Evolutionary conservation across 495 filamentous ascomycete genomes (phyloP).

Genomic region (Aspergillus funiculosus): DNA sequence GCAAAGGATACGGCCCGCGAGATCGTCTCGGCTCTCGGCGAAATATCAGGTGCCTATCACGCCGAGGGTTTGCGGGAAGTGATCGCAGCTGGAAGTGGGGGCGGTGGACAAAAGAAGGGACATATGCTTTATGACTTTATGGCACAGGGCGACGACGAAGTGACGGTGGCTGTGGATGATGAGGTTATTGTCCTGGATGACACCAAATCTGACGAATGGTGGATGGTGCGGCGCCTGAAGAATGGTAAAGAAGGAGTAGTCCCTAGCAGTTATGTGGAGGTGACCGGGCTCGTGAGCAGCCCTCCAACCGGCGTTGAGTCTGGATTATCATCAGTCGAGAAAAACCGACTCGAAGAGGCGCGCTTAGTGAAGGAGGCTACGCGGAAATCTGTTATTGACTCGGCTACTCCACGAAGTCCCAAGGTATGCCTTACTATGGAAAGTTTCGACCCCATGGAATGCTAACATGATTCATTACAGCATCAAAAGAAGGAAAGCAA

Average conservation of each 20-base stretch:
- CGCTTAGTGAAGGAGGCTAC: constrained; percentile 70
- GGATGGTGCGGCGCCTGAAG: constrained; percentile 85
- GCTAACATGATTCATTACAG: constrained; percentile 51
- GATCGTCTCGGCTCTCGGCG: constrained; percentile 80
- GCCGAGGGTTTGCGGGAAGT: constrained; percentile 85
- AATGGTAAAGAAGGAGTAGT: constrained; percentile 96
- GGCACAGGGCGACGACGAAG: constrained; percentile 94
- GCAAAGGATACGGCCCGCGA: constrained; percentile 95
- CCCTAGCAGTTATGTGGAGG: constrained; percentile 93
- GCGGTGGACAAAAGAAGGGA: constrained; percentile 67
- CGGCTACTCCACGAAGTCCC: constrained; percentile 49
- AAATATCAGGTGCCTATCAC: constrained; percentile 77
- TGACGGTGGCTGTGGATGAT: constrained; percentile 83
- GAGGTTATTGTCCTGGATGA: constrained; percentile 90
- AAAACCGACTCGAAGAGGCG: constrained; percentile 79
- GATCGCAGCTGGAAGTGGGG: constrained; percentile 66
- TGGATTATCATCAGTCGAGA: constrained; percentile 66
- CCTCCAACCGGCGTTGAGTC: constrained; percentile 50
- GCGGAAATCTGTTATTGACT: constrained; percentile 52
- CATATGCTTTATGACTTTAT: constrained; percentile 90
- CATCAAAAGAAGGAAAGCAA: constrained; percentile 64
- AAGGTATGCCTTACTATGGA: constrained; percentile 50
- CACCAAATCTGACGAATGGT: constrained; percentile 93
- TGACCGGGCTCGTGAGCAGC: constrained; percentile 56
- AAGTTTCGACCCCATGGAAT: neutral